Evolutionary conservation across 2,329 filamentous ascomycete species (phyloP).

Genomic region (Periconia digitata): DNA sequence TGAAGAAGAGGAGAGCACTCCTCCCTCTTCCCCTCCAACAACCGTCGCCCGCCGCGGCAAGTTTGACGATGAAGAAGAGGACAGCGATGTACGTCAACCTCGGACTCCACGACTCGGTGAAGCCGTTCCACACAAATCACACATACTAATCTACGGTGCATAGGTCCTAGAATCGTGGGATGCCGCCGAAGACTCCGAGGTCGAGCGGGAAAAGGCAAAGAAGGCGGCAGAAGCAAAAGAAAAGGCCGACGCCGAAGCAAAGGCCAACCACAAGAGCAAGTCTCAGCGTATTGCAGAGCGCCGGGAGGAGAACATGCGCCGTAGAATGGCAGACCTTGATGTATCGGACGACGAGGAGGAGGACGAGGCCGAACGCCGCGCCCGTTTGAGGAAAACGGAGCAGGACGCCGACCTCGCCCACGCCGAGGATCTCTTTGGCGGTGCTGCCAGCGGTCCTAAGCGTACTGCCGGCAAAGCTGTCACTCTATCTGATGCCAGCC

Average conservation of each 20-base stretch:
- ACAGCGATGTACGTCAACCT: slow-evolving; percentile 69
- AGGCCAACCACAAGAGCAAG: slow-evolving; percentile 89
- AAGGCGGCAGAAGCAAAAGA: slow-evolving; percentile 84
- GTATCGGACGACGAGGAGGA: slow-evolving; percentile 69
- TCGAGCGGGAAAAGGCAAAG: slow-evolving; percentile 90
- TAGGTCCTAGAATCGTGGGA: slow-evolving; percentile 97
- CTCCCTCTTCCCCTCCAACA: slow-evolving; percentile 51
- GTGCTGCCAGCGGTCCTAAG: slow-evolving; percentile 71
- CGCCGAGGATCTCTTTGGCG: slow-evolving; percentile 87
- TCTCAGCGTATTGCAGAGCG: slow-evolving; percentile 81
- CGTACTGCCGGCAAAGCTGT: slow-evolving; percentile 59
- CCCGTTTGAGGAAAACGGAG: slow-evolving; percentile 76
- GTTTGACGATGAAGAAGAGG: slow-evolving; percentile 90
- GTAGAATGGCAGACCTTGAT: slow-evolving; percentile 58
- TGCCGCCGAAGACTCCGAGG: slow-evolving; percentile 93
- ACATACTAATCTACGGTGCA: slow-evolving; percentile 20
- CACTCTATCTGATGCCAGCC: slow-evolving; percentile 69
- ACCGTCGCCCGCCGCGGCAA: slow-evolving; percentile 60
- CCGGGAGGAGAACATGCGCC: slow-evolving; percentile 60
- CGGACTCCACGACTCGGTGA: slow-evolving; percentile 14
- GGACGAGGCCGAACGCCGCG: slow-evolving; percentile 70
- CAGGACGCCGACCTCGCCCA: slow-evolving; percentile 86
- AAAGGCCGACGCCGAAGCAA: slow-evolving; percentile 84
- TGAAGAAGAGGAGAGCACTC: slow-evolving; percentile 58
- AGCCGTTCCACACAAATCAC: slow-evolving; percentile 9